A percentile compares a stretch with the other conserved stretches of the same genome.
Conservation (phyloP, 2,329 filamentous ascomycete genomes). For the Truncatella angustata region DNA sequence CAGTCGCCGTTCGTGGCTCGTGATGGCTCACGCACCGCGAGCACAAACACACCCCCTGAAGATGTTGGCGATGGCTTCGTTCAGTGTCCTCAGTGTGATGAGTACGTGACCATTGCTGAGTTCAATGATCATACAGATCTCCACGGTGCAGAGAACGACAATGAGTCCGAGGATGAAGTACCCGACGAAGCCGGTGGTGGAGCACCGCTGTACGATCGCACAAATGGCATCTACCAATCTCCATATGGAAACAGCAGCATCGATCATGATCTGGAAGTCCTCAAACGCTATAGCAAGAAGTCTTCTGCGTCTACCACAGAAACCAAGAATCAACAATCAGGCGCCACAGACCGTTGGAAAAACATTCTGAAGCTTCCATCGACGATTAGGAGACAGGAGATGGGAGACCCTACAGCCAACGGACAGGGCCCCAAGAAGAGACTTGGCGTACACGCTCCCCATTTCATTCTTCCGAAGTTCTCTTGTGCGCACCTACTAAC, state of each 20-base stretch:
- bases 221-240: slow-evolving; percentile 7
- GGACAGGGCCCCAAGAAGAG: slow-evolving; percentile 16
- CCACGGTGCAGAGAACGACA: slow-evolving; percentile 49
- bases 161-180: slow-evolving; percentile 29
- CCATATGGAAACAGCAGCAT: slow-evolving; percentile 3
- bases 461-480: too few species aligned
- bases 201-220: not conserved
- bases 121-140: slow-evolving; percentile 59
- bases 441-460: slow-evolving; percentile 31
- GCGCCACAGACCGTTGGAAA: slow-evolving; percentile 24
- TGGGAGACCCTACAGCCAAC: not conserved
- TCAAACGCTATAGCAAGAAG: not conserved
- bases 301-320: not conserved
- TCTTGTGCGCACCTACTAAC: not conserved
- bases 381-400: slow-evolving; percentile 1
- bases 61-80: slow-evolving; percentile 40
- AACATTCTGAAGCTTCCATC: slow-evolving; percentile 28
- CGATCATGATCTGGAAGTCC: not conserved
- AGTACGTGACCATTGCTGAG: slow-evolving; percentile 50
- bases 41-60: not conserved
- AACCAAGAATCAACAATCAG: not conserved
- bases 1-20: slow-evolving; percentile 21
- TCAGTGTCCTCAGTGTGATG: slow-evolving; percentile 58
- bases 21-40: not conserved
- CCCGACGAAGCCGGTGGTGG: not conserved